phyloP scores from a whole-genome alignment of 306 rosid genomes.

The Morella rubra region DNA sequence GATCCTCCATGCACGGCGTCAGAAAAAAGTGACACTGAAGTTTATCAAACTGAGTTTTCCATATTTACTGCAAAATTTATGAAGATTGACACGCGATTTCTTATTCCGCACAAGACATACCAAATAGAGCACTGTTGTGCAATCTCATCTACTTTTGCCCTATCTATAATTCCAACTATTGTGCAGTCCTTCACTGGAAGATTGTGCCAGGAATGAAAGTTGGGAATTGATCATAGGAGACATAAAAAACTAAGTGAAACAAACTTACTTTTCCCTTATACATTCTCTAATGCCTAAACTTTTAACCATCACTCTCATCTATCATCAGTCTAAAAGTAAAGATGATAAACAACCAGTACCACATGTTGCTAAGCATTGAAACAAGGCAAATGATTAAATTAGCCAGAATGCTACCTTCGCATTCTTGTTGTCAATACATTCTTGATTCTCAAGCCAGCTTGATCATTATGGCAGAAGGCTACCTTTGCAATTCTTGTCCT shows the following conservation, averaged over 20 bases:
- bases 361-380: background rate
- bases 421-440: background rate
- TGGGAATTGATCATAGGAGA: background rate
- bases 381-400: background rate
- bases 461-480: slow-evolving; percentile 15
- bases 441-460: background rate
- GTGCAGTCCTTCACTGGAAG: background rate
- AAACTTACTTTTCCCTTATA: background rate
- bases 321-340: slow-evolving; percentile 24
- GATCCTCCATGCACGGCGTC: too few species aligned
- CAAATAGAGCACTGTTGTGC: too few species aligned
- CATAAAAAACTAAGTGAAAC: slow-evolving; percentile 10
- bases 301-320: slow-evolving; percentile 9
- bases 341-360: slow-evolving; percentile 8
- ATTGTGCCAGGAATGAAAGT: background rate
- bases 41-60: too few species aligned
- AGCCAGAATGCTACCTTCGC: slow-evolving; percentile 19
- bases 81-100: too few species aligned
- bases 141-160: too few species aligned
- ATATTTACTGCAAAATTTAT: too few species aligned
- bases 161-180: too few species aligned
- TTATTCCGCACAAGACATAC: too few species aligned
- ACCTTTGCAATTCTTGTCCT: background rate
- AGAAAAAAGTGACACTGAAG: too few species aligned
- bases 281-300: slow-evolving; percentile 17